Conservation (phyloP, 768 basidiomycete genomes). For the Sporobolomyces pararoseus region DNA sequence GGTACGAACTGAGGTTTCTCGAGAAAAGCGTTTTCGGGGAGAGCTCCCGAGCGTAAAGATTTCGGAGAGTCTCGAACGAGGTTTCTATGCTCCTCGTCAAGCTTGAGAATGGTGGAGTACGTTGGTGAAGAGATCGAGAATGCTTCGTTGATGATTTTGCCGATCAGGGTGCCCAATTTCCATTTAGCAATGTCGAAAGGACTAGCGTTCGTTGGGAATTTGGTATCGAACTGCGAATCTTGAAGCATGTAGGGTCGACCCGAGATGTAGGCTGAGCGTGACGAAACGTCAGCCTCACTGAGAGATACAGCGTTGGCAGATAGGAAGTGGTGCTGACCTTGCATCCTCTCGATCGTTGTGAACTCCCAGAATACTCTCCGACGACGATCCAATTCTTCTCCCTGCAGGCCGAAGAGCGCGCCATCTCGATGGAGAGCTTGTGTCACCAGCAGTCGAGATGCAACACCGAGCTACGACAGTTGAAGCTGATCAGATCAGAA, state of each 20-base stretch:
- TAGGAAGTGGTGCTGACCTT: too few species aligned
- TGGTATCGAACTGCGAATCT: conserved; percentile 25
- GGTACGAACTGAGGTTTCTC: conserved; percentile 18
- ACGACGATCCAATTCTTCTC: conserved; percentile 24
- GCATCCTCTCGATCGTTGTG: conserved; percentile 28
- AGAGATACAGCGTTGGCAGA: too few species aligned
- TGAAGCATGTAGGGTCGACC: conserved; percentile 25
- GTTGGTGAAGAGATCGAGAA: conserved; percentile 29
- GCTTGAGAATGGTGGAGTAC: conserved; percentile 30
- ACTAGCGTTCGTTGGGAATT: conserved; percentile 13
- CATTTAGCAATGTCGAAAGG: conserved; percentile 27
- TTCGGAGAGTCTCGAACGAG: conserved; percentile 24
- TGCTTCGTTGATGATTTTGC: conserved; percentile 27
- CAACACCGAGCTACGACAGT: conserved; percentile 15
- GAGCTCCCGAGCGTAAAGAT: conserved; percentile 10
- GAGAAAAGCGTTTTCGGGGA: conserved; percentile 16
- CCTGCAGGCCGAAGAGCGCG: conserved; percentile 10
- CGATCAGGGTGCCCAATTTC: conserved; percentile 30
- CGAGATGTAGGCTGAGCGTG: conserved; percentile 19
- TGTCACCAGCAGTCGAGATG: conserved; percentile 12
- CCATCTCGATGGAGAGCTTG: conserved; percentile 34
- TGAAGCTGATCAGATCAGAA: neutral
- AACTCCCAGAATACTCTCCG: conserved; percentile 32
- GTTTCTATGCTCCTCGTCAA: conserved; percentile 32
- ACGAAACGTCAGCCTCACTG: too few species aligned